A percentile compares a stretch with the other conserved stretches of the same genome.
These are phyloP conservation scores for Phialophora tarda DNA, from an alignment of 2,329 filamentous ascomycete genomes.

Conservation along the genomic window DNA sequence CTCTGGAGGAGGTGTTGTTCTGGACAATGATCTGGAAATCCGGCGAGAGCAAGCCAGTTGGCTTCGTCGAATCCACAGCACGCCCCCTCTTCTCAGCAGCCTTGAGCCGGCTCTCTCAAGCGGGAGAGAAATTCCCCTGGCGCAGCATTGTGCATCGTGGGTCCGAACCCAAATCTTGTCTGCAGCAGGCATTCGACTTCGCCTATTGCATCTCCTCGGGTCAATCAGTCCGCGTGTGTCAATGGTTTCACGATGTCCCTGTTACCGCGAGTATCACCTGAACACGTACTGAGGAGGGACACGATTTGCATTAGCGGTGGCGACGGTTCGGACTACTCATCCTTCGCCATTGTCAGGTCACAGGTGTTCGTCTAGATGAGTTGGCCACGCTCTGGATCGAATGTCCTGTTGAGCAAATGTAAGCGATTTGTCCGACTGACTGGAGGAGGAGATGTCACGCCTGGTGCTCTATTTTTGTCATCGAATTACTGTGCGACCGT, in stretches of 20 bases:
- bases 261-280: not conserved
- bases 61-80: not conserved
- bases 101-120: not conserved
- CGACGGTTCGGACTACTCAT: not conserved
- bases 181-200: not conserved
- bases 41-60: not conserved
- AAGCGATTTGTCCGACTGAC: not conserved
- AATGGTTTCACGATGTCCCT: not conserved
- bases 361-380: not conserved
- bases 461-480: slow-evolving; percentile 4
- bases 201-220: not conserved
- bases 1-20: not conserved
- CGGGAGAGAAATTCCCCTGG: not conserved
- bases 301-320: slow-evolving; percentile 7
- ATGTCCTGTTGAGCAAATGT: not conserved
- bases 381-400: not conserved
- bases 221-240: not conserved
- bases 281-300: not conserved
- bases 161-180: not conserved
- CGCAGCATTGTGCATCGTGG: not conserved
- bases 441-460: not conserved
- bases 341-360: not conserved
- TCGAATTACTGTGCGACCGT: not conserved
- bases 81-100: not conserved
- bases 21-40: not conserved